Percentiles rank a stretch among this genome's conserved stretches.
Conservation (phyloP, 2,329 filamentous ascomycete species). For the Dothideomycetes sp. region DNA sequence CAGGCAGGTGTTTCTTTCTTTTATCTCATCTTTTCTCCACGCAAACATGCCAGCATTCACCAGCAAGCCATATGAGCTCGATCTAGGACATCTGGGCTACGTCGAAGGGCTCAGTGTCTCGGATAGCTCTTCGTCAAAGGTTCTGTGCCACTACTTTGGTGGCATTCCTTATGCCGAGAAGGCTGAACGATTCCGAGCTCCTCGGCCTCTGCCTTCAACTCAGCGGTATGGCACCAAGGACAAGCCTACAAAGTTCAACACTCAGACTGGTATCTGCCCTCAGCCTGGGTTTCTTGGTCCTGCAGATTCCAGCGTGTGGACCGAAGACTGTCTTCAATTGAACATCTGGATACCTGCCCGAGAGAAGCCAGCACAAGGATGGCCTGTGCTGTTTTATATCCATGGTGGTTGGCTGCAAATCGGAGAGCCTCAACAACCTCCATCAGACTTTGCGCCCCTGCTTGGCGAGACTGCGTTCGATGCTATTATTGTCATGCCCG, state of each 20-base stretch:
- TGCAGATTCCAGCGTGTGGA: slow-evolving; percentile 24
- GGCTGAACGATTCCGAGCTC: slow-evolving; percentile 41
- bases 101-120: slow-evolving; percentile 42
- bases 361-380: slow-evolving; percentile 37
- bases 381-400: slow-evolving; percentile 51
- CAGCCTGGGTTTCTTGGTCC: slow-evolving; percentile 32
- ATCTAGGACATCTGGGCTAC: slow-evolving; percentile 38
- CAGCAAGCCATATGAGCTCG: slow-evolving; percentile 23
- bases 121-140: slow-evolving; percentile 18
- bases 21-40: slow-evolving; percentile 6
- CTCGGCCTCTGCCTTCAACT: slow-evolving; percentile 37
- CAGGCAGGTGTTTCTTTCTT: not conserved
- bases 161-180: slow-evolving; percentile 48
- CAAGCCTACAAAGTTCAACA: slow-evolving; percentile 38
- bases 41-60: slow-evolving; percentile 14
- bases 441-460: slow-evolving; percentile 35
- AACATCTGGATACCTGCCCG: slow-evolving; percentile 48
- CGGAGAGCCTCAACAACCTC: slow-evolving; percentile 39
- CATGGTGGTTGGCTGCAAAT: slow-evolving; percentile 51
- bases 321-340: slow-evolving; percentile 48
- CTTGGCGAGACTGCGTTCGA: slow-evolving; percentile 41
- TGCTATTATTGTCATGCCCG: slow-evolving; percentile 46
- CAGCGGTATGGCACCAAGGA: slow-evolving; percentile 44
- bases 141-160: slow-evolving; percentile 44
- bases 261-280: slow-evolving; percentile 39